These are phyloP conservation scores for Acorus gramineus DNA, from an alignment of 106 monocot species.

Conservation along the genomic window DNA sequence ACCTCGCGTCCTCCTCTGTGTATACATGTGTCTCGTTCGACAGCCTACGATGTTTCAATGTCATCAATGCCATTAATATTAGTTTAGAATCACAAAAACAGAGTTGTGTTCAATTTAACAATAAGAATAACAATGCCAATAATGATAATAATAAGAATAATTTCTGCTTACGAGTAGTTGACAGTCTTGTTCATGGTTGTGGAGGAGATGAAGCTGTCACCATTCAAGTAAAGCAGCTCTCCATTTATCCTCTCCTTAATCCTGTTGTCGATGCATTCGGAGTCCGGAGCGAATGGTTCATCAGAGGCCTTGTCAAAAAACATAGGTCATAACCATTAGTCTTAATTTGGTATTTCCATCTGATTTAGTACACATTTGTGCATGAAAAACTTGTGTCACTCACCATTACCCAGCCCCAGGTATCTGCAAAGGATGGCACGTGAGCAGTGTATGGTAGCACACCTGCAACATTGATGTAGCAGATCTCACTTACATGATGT, in stretches of 20 bases:
- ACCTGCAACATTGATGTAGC: slow-evolving; percentile 24
- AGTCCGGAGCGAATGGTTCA: slow-evolving; percentile 34
- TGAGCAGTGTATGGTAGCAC: slow-evolving; percentile 69
- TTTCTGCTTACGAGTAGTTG: slow-evolving; percentile 30
- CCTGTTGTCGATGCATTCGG: slow-evolving; percentile 29
- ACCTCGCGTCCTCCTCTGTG: slow-evolving; percentile 68
- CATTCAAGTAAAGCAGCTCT: slow-evolving; percentile 50
- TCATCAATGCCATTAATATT: too few species aligned
- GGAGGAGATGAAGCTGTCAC: slow-evolving; percentile 45
- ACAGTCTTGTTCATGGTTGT: slow-evolving; percentile 72
- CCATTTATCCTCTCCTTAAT: slow-evolving; percentile 52
- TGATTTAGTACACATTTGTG: background rate
- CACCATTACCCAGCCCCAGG: slow-evolving; percentile 92
- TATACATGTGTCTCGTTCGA: slow-evolving; percentile 69
- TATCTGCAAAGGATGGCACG: slow-evolving; percentile 70
- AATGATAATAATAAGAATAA: too few species aligned
- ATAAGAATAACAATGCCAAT: too few species aligned
- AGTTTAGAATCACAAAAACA: too few species aligned
- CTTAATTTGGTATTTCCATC: too few species aligned
- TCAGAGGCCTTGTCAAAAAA: slow-evolving; percentile 45
- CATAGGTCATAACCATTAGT: too few species aligned
- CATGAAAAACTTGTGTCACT: background rate
- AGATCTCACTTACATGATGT: too few species aligned
- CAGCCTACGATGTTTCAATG: slow-evolving; percentile 23
- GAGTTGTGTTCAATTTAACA: too few species aligned